Conservation (phyloP, 352 stramenopile species). For the Phytophthora brassicae region DNA sequence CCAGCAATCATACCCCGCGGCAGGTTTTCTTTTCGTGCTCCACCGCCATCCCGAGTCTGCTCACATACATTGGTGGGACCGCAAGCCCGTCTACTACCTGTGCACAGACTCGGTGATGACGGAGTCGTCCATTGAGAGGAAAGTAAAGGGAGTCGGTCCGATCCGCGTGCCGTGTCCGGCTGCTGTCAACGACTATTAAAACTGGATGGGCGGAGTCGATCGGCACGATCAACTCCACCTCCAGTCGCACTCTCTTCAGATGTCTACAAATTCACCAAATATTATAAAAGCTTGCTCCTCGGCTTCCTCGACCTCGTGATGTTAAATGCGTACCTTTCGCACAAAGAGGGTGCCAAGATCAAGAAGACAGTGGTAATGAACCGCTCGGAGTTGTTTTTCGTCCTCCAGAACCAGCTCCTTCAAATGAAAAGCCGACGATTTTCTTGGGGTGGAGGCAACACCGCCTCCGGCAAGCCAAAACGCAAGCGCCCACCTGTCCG, state of each 20-base stretch:
- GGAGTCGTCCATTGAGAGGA: background rate
- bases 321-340: background rate
- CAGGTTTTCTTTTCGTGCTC: background rate
- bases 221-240: background rate
- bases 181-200: background rate
- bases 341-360: background rate
- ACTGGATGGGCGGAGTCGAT: background rate
- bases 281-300: background rate
- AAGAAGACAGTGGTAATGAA: background rate
- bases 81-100: background rate
- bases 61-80: background rate
- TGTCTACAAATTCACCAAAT: background rate
- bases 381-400: background rate
- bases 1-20: background rate
- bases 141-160: background rate
- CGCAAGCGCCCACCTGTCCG: background rate
- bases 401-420: background rate
- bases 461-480: background rate
- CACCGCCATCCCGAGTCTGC: background rate
- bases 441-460: background rate
- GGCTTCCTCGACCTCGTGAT: background rate
- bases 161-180: background rate
- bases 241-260: background rate
- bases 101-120: background rate
- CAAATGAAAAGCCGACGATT: constrained; percentile 1